phyloP scores from a whole-genome alignment of 2,329 filamentous ascomycete genomes.

The Ustilaginoidea virens region DNA sequence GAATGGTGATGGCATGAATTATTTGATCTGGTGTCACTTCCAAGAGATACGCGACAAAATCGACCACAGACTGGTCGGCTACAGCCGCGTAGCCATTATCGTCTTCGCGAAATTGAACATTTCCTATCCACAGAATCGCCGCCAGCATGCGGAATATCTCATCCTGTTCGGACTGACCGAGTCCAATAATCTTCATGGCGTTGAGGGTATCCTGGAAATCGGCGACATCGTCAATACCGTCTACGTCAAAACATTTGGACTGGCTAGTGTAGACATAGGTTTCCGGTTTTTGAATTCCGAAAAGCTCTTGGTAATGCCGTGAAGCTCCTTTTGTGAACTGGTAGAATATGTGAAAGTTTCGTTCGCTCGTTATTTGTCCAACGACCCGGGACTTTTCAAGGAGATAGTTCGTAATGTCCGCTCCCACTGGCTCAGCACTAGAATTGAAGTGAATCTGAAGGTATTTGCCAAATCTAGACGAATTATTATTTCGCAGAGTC shows the following conservation, averaged over 20 bases:
- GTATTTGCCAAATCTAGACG: conserved; percentile 95
- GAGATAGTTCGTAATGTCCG: conserved; percentile 96
- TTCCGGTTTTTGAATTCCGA: conserved; percentile 80
- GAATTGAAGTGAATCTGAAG: conserved; percentile 91
- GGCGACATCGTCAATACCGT: conserved; percentile 79
- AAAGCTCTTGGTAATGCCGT: conserved; percentile 72
- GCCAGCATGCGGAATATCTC: conserved; percentile 93
- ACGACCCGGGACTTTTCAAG: conserved; percentile 92
- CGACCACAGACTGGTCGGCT: conserved; percentile 75
- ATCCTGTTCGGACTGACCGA: conserved; percentile 79
- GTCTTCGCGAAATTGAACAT: conserved; percentile 81
- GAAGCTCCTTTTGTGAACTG: conserved; percentile 94
- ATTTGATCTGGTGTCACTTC: conserved; percentile 72
- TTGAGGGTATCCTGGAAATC: conserved; percentile 85
- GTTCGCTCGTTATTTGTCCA: conserved; percentile 85
- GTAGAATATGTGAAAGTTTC: conserved; percentile 99
- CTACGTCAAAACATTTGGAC: conserved; percentile 89
- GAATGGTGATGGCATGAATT: conserved; percentile 75
- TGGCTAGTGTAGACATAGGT: conserved; percentile 88
- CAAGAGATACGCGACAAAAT: conserved; percentile 86
- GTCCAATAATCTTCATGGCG: conserved; percentile 88
- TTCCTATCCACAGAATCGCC: conserved; percentile 85
- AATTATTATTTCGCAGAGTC: conserved; percentile 96
- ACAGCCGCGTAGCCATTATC: conserved; percentile 80
- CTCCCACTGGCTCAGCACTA: conserved; percentile 82